Percentiles rank a stretch among this genome's conserved stretches.
Conservation (phyloP, 2,329 filamentous ascomycete genomes). For the Cercospora sesami region DNA sequence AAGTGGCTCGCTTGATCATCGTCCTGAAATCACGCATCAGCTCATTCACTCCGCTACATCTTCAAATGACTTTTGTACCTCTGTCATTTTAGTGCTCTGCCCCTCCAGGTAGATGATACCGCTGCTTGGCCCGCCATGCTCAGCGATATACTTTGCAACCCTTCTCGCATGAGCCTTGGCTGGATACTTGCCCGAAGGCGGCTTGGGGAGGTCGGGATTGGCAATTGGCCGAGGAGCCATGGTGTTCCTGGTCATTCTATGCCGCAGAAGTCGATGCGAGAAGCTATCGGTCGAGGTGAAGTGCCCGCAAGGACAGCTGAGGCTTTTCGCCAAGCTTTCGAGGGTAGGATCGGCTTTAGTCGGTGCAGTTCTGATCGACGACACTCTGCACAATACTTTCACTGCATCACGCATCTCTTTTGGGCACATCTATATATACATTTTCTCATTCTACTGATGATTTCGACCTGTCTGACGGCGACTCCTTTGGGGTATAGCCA, state of each 20-base stretch:
- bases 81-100: conserved; percentile 74
- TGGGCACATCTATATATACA: neutral
- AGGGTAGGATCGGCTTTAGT: conserved; percentile 17
- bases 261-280: neutral
- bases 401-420: neutral
- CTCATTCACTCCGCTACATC: neutral
- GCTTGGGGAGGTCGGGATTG: conserved; percentile 38
- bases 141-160: conserved; percentile 75
- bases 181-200: conserved; percentile 62
- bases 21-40: conserved; percentile 52
- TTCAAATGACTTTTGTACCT: conserved; percentile 45
- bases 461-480: neutral
- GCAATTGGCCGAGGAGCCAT: conserved; percentile 36
- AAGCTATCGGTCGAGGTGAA: neutral
- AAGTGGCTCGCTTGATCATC: conserved; percentile 82
- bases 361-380: neutral
- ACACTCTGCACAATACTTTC: neutral
- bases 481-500: neutral
- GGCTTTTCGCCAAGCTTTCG: neutral
- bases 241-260: conserved; percentile 22
- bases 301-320: conserved; percentile 4
- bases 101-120: conserved; percentile 88
- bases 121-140: conserved; percentile 61
- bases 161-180: conserved; percentile 82
- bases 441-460: neutral